These are phyloP conservation scores for Abrus precatorius DNA, from an alignment of 306 rosid genomes.

Conservation along the genomic window DNA sequence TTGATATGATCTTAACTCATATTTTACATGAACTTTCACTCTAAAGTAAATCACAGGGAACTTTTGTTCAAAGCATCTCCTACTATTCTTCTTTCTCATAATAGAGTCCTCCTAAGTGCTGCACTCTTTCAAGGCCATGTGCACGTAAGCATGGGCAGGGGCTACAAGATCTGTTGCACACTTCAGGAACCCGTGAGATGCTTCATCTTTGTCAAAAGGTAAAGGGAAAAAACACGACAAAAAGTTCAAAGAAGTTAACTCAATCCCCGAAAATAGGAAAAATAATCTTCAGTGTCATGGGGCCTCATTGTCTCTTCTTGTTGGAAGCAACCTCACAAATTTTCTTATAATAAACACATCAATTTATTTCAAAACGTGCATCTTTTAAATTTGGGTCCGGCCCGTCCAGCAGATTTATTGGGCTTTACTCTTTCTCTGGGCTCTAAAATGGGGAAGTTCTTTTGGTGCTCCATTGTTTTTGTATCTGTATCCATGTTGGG, in stretches of 20 bases:
- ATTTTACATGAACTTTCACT: slow-evolving; percentile 11
- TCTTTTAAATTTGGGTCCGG: neutral
- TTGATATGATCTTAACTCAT: neutral
- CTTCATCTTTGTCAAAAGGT: slow-evolving; percentile 42
- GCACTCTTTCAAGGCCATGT: slow-evolving; percentile 54
- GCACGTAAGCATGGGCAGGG: slow-evolving; percentile 61
- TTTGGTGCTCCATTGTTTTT: no score
- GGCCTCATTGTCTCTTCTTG: slow-evolving; percentile 35
- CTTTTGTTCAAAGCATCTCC: slow-evolving; percentile 6
- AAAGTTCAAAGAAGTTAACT: slow-evolving; percentile 15
- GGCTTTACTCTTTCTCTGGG: neutral
- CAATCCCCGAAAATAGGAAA: slow-evolving; percentile 17
- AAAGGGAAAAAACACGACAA: slow-evolving; percentile 29
- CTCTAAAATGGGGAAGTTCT: no score
- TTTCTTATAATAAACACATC: neutral
- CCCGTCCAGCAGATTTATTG: neutral
- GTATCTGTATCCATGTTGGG: no score
- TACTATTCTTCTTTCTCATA: slow-evolving; percentile 15
- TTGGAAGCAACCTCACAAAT: slow-evolving; percentile 6
- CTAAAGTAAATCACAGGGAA: neutral
- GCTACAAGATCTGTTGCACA: slow-evolving; percentile 53
- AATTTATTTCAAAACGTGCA: neutral
- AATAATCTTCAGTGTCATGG: slow-evolving; percentile 22
- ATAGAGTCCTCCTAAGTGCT: slow-evolving; percentile 27
- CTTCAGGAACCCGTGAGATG: slow-evolving; percentile 48